Percentiles rank a stretch among this genome's conserved stretches.
These are phyloP conservation scores for Cochlearia excelsa DNA, from an alignment of 345 rosid genomes.

Conservation along the genomic window DNA sequence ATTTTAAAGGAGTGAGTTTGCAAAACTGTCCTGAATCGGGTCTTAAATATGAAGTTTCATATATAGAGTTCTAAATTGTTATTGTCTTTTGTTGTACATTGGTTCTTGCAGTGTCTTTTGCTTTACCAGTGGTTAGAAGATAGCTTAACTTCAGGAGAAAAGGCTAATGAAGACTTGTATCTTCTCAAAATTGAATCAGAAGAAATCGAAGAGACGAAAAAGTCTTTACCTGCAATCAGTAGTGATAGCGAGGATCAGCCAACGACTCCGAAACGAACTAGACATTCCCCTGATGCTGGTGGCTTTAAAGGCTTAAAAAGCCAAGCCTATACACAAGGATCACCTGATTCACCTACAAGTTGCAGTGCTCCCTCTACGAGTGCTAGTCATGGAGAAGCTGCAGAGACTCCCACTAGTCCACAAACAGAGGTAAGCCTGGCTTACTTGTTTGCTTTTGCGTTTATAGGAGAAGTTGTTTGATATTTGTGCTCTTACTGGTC, in stretches of 20 bases:
- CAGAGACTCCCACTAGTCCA: conserved; percentile 36
- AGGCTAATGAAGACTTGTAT: conserved; percentile 64
- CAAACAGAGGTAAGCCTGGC: conserved; percentile 49
- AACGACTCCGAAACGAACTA: conserved; percentile 40
- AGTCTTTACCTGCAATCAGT: conserved; percentile 33
- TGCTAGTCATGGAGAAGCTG: conserved; percentile 36
- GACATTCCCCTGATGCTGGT: conserved; percentile 37
- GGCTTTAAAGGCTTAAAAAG: conserved; percentile 22
- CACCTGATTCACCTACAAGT: conserved; percentile 38
- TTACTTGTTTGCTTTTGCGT: neutral
- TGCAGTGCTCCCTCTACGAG: conserved; percentile 37
- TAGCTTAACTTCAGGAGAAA: conserved; percentile 64
- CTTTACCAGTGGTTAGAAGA: conserved; percentile 84
- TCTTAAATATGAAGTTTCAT: too few species aligned
- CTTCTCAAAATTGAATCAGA: conserved; percentile 39
- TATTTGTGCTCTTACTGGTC: conserved; percentile 2
- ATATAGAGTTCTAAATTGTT: too few species aligned
- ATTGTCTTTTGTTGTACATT: neutral
- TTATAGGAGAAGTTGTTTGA: neutral
- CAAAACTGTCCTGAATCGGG: neutral
- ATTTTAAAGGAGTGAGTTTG: conserved; percentile 59
- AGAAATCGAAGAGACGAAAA: conserved; percentile 34
- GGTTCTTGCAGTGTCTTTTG: conserved; percentile 52
- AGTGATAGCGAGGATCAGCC: conserved; percentile 35
- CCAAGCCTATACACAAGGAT: conserved; percentile 17